Percentiles rank a stretch among this genome's conserved stretches.
phyloP scores from a whole-genome alignment of 1,139 yeast genomes.

The Schwanniomyces etchellsii region DNA sequence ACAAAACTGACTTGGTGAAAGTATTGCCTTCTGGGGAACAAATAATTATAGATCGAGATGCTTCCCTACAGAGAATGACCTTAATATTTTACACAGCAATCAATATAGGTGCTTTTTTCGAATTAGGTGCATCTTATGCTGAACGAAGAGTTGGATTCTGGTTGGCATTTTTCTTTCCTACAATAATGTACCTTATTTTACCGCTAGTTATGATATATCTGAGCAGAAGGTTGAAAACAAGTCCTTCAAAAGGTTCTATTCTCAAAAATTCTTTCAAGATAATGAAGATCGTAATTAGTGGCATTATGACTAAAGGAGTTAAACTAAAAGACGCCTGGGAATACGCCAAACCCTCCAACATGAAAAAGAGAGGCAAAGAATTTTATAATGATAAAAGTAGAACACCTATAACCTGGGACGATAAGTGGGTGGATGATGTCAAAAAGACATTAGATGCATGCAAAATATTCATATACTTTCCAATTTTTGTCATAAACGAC shows the following conservation, averaged over 20 bases:
- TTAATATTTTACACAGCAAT: constrained; percentile 75
- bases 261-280: constrained; percentile 40
- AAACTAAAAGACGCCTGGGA: constrained; percentile 43
- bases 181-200: constrained; percentile 41
- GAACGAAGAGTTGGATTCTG: constrained; percentile 70
- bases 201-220: constrained; percentile 40
- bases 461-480: constrained; percentile 56
- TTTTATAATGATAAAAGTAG: constrained; percentile 20
- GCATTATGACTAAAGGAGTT: constrained; percentile 33
- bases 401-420: constrained; percentile 39
- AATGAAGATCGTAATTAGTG: constrained; percentile 28
- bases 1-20: constrained; percentile 53
- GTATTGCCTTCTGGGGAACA: constrained; percentile 56
- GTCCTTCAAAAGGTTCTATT: constrained; percentile 44
- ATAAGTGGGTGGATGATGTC: constrained; percentile 59
- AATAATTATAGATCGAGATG: constrained; percentile 65
- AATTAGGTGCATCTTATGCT: constrained; percentile 70
- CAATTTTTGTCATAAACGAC: constrained; percentile 58
- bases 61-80: constrained; percentile 69
- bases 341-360: constrained; percentile 47
- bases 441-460: constrained; percentile 54
- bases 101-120: constrained; percentile 74
- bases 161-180: constrained; percentile 65
- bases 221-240: constrained; percentile 30
- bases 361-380: constrained; percentile 41